Evolutionary conservation across 805 yeast species (phyloP).

Genomic region (Metschnikowia amazonensis): DNA sequence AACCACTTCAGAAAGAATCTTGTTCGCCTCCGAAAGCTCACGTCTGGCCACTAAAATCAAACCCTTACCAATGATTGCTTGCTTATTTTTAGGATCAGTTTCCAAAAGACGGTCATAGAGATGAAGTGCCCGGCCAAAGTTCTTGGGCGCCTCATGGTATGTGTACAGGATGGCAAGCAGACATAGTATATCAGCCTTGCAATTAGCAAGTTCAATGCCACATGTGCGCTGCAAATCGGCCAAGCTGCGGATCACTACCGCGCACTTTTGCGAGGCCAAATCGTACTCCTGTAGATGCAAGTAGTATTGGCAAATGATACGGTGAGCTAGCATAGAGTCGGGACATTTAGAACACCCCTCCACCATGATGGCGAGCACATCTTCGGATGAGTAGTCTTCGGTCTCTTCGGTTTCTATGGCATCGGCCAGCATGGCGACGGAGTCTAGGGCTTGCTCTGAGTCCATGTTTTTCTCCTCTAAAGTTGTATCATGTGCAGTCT

Average conservation of each 20-base stretch:
- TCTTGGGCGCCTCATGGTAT: slow-evolving; percentile 86
- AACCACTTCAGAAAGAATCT: slow-evolving; percentile 49
- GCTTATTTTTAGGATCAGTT: slow-evolving; percentile 38
- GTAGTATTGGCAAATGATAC: slow-evolving; percentile 61
- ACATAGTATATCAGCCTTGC: slow-evolving; percentile 58
- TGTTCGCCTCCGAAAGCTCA: slow-evolving; percentile 51
- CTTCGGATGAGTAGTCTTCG: slow-evolving; percentile 40
- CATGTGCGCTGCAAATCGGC: slow-evolving; percentile 45
- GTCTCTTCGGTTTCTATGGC: slow-evolving; percentile 11
- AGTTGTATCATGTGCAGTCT: slow-evolving; percentile 12
- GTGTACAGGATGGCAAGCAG: slow-evolving; percentile 74
- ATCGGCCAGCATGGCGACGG: slow-evolving; percentile 2
- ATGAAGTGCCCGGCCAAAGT: slow-evolving; percentile 68
- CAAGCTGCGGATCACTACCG: slow-evolving; percentile 53
- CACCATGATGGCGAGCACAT: slow-evolving; percentile 46
- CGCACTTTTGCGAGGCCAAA: slow-evolving; percentile 56
- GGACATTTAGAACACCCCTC: slow-evolving; percentile 45
- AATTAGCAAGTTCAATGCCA: slow-evolving; percentile 46
- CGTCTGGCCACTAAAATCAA: slow-evolving; percentile 67
- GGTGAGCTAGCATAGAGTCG: slow-evolving; percentile 53
- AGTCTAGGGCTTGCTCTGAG: slow-evolving; percentile 13
- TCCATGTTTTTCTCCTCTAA: background rate
- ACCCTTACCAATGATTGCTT: slow-evolving; percentile 80
- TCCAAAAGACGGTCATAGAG: slow-evolving; percentile 61
- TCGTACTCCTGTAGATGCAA: slow-evolving; percentile 60